Evolutionary conservation across 2,329 filamentous ascomycete species (phyloP).

Genomic region (Beauveria bassiana): DNA sequence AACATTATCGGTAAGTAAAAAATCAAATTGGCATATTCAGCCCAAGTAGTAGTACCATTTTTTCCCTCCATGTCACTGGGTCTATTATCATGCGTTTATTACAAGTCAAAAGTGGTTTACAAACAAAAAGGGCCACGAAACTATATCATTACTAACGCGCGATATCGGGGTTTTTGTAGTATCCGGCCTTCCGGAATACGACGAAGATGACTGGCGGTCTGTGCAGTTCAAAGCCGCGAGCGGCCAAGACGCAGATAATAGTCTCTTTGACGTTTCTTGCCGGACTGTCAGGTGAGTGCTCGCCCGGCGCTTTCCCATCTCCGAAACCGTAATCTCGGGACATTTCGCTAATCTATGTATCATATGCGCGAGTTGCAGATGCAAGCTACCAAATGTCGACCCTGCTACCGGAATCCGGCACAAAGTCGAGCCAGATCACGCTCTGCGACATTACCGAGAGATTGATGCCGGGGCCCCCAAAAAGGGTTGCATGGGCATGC

Average conservation of each 20-base stretch:
- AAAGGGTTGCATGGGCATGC: conserved; percentile 56
- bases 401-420: conserved; percentile 51
- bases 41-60: background rate
- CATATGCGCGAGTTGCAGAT: conserved; percentile 29
- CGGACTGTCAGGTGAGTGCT: conserved; percentile 51
- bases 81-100: background rate
- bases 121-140: no score
- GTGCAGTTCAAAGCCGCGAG: conserved; percentile 46
- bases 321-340: background rate
- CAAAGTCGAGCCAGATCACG: conserved; percentile 46
- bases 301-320: background rate
- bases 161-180: conserved; percentile 29
- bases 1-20: conserved; percentile 56
- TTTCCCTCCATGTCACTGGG: background rate
- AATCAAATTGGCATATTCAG: background rate
- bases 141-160: background rate
- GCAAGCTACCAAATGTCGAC: conserved; percentile 65
- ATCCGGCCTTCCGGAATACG: conserved; percentile 54
- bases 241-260: conserved; percentile 20
- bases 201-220: conserved; percentile 63
- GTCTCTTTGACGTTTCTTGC: conserved; percentile 49
- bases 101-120: no score
- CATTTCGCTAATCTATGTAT: background rate
- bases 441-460: conserved; percentile 49
- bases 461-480: conserved; percentile 53